Conservation (phyloP, 2,329 filamentous ascomycete species). For the Paracoccidioides brasiliensis region DNA sequence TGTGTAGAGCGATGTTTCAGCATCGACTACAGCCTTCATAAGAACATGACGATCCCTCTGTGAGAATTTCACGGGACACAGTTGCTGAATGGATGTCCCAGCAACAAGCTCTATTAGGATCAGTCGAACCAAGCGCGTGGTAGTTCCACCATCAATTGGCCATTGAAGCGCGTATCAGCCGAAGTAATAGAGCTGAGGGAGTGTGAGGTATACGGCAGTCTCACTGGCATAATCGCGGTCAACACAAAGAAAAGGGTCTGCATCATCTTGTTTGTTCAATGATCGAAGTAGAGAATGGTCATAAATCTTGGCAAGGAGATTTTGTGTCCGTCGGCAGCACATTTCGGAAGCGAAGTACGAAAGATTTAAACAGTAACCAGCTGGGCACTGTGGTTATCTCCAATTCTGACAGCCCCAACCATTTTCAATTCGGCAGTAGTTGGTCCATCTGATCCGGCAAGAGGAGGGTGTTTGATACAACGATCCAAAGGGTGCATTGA, state of each 20-base stretch:
- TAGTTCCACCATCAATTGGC: slow-evolving; percentile 4
- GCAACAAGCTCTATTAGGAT: slow-evolving; percentile 8
- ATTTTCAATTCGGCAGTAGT: not conserved
- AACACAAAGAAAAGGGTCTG: slow-evolving; percentile 3
- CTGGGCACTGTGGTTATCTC: slow-evolving; percentile 5
- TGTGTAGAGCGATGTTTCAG: slow-evolving; percentile 8
- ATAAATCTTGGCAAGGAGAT: slow-evolving; percentile 7
- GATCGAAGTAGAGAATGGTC: slow-evolving; percentile 5
- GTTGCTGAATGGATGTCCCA: slow-evolving; percentile 4
- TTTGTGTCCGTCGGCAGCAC: not conserved
- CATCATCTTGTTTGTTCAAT: slow-evolving; percentile 4
- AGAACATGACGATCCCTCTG: slow-evolving; percentile 5
- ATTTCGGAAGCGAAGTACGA: not conserved
- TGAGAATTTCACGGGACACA: slow-evolving; percentile 5
- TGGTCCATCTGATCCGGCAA: not conserved
- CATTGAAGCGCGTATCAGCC: slow-evolving; percentile 16
- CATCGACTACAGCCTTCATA: slow-evolving; percentile 8
- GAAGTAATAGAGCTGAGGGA: slow-evolving; percentile 15
- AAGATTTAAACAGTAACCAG: not conserved
- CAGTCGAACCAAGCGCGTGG: slow-evolving; percentile 9
- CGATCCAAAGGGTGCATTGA: slow-evolving; percentile 3
- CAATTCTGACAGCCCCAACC: not conserved
- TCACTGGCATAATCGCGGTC: slow-evolving; percentile 2
- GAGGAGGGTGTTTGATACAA: slow-evolving; percentile 3
- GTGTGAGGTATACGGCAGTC: not conserved